Evolutionary conservation across 805 yeast genomes (phyloP).

Genomic region (Candida khao-thaluensis): DNA sequence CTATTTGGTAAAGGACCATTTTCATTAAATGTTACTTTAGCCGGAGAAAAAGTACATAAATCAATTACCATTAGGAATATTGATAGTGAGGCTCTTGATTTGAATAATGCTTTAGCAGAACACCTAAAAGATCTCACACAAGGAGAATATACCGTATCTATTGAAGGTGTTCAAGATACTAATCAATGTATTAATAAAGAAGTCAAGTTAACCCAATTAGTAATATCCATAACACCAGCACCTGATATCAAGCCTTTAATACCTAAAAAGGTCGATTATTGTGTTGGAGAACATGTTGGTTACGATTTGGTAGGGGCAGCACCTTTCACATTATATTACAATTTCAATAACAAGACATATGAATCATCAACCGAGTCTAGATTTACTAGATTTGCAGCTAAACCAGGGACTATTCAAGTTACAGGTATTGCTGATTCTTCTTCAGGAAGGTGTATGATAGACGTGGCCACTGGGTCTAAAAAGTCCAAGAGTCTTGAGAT

Average conservation of each 20-base stretch:
- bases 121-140: constrained; percentile 27
- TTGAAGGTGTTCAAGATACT: constrained; percentile 60
- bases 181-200: constrained; percentile 63
- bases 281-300: constrained; percentile 90
- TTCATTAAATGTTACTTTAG: constrained; percentile 53
- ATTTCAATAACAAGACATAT: constrained; percentile 62
- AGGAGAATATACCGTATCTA: constrained; percentile 68
- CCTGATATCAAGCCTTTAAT: constrained; percentile 56
- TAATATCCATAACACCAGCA: constrained; percentile 68
- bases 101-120: constrained; percentile 6
- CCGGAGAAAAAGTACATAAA: constrained; percentile 52
- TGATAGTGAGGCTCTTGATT: constrained; percentile 15
- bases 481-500: constrained; percentile 30
- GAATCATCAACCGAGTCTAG: constrained; percentile 50
- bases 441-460: constrained; percentile 67
- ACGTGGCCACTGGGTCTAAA: constrained; percentile 43
- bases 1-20: constrained; percentile 64
- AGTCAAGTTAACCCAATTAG: constrained; percentile 40
- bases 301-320: constrained; percentile 75
- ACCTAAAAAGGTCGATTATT: constrained; percentile 46
- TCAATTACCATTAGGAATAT: constrained; percentile 46
- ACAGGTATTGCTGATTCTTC: constrained; percentile 70
- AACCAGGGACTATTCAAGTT: constrained; percentile 74
- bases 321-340: constrained; percentile 75
- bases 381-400: constrained; percentile 71